Evolutionary conservation across 495 filamentous ascomycete species (phyloP).

Genomic region (Lasiosphaeria miniovina): DNA sequence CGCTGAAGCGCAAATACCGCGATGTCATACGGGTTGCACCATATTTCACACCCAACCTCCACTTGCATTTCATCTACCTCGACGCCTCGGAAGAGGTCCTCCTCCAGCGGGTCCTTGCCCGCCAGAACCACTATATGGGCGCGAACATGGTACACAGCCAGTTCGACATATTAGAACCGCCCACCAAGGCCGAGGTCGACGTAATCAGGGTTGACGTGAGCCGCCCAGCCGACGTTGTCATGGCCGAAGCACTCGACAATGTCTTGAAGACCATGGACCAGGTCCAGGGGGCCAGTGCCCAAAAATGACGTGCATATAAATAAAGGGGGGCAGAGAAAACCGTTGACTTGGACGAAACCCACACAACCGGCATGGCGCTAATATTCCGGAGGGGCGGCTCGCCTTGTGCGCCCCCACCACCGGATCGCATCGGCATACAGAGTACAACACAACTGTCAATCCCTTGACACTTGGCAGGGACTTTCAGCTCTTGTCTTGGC

Average conservation of each 20-base stretch:
- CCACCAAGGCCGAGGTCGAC: slow-evolving; percentile 73
- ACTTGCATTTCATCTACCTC: slow-evolving; percentile 92
- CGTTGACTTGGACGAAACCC: not conserved
- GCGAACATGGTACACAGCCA: slow-evolving; percentile 96
- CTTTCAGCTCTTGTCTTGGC: not conserved
- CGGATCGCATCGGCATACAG: not conserved
- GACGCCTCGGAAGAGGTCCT: slow-evolving; percentile 71
- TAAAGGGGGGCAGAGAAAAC: not conserved
- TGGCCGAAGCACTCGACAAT: slow-evolving; percentile 58
- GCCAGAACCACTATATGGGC: slow-evolving; percentile 94
- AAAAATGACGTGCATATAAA: slow-evolving; percentile 18
- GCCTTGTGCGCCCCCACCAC: not conserved
- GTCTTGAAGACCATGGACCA: slow-evolving; percentile 42
- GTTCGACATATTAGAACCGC: slow-evolving; percentile 79
- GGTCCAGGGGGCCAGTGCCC: slow-evolving; percentile 4
- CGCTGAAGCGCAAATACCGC: slow-evolving; percentile 94
- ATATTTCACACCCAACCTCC: slow-evolving; percentile 70
- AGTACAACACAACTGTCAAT: not conserved
- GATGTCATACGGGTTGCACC: slow-evolving; percentile 91
- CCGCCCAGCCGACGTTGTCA: slow-evolving; percentile 61
- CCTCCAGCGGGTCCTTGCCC: slow-evolving; percentile 65
- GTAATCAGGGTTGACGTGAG: slow-evolving; percentile 80
- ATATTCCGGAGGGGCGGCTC: slow-evolving; percentile 4
- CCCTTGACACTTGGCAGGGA: slow-evolving; percentile 1
- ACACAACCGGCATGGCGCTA: slow-evolving; percentile 12